Base-by-base conservation (phyloP, 805 yeast species). In the Saccharomyces eubayanus region DNA sequence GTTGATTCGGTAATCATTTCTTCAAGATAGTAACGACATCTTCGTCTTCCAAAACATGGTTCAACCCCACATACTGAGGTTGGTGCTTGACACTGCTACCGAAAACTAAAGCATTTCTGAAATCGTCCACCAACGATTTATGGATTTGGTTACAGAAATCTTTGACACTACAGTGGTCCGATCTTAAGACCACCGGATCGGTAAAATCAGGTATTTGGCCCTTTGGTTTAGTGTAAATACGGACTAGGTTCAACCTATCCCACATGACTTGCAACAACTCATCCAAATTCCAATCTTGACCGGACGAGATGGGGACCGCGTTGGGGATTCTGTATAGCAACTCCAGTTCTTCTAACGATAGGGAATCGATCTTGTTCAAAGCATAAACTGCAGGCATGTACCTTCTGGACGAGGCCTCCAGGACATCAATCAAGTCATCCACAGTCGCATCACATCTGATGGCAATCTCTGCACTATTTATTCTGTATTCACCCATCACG, bases 401-500 rank as follows among this genome's bases (percentile, higher is more conserved):
- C 69, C 88, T 84, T 74, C 99, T 84, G 64, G 88, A 83, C 54
- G 87, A 85, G 4, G 87, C 91, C 74, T 94, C 99, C 53, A 94
- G 80, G 11, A 91, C 88, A 69, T 94, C 99, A 63, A 94, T 94
- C 62, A 94, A 76, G 66, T 94, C 99, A 68, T 94, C 99, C 21
- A 95, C 96, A 0, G 96, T 89, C 24, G 99, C 99, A 71, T 94
- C 99, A 70, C 98, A 91, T 68, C 99, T 78, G 74, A 94, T 86
- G 1, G 96, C 94, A 60, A 94, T 87, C 70, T 94, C 97, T 14
- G 99, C 98, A 48, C 96, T 87, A 70, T 91, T 89, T 62, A 94
- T 88, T 69, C 91, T 83, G 73, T 94, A 94, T 75, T 94, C 99
- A 52, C 84, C 78, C 94, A 94, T 88, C 51, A 94, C 99, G 2